Base-by-base conservation (phyloP, 148 eudicot species). In the Dianthus caryophyllus region DNA sequence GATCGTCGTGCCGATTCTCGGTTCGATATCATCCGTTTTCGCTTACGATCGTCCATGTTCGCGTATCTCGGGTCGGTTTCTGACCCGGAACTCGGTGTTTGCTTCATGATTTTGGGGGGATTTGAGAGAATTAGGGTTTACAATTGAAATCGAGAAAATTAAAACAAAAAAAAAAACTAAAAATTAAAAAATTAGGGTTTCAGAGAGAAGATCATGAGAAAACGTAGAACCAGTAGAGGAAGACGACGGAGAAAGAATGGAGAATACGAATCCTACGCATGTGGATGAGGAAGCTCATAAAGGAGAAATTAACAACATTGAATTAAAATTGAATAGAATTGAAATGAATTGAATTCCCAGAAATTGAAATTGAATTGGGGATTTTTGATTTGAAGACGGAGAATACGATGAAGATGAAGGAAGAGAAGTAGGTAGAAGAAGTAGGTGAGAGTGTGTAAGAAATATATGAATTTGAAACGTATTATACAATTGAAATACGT, bases 201-300 rank as follows among this genome's bases (percentile, higher is more conserved):
- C n/a, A 33, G 38, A 33, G 7, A 33, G 69, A 73, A 71, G 44
- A 79, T 85, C 86, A 90, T 80, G 93, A 89, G 67, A 89, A 79
- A 47, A 71, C 85, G 79, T 89, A 87, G 61, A 93, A 93, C 94
- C 94, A 87, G 81, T 93, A 87, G 59, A 93, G 89, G 73, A 93
- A 93, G 4, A 93, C 96, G 61, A 89, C 95, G 1, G 98, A 93
- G 68, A 89, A 93, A 1, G 98, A 93, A 69, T 93, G 98, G 10
- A 87, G 80, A 44, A 93, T 81, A 57, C 94, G 84, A 51, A 87
- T 78, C 55, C 91, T 76, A 57, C 85, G 96, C 86, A 87, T 80
- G n/a, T 73, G 81, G 38, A 81, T 80, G 29, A 72, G 69, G 17
- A 26, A 80, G 51, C 75, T 83, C 89, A 83, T 83, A 57, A 67